These are phyloP conservation scores for Vachellia pachyceras DNA, from an alignment of 306 rosid genomes.

Conservation along the genomic window DNA sequence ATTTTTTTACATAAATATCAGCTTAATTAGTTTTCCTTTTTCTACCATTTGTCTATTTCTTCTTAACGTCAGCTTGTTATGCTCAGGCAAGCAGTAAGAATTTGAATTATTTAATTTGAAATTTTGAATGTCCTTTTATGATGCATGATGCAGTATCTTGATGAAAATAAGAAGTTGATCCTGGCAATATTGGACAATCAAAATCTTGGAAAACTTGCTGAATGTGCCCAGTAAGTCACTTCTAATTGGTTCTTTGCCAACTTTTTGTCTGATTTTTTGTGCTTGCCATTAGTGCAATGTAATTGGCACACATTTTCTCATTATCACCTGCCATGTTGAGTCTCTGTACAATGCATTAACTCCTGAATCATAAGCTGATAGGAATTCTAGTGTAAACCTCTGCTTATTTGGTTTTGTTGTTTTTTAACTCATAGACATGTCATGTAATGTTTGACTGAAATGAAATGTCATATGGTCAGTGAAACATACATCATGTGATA, in stretches of 20 bases:
- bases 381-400: background rate
- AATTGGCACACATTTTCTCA: background rate
- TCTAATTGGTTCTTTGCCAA: slow-evolving; percentile 14
- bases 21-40: background rate
- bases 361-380: background rate
- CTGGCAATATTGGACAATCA: slow-evolving; percentile 97
- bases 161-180: slow-evolving; percentile 96
- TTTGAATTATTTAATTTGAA: slow-evolving; percentile 31
- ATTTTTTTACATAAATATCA: background rate
- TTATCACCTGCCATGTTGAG: background rate
- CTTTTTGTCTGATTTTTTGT: slow-evolving; percentile 7
- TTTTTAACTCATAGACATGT: background rate
- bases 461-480: background rate
- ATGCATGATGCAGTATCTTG: slow-evolving; percentile 76
- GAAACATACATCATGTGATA: background rate
- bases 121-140: slow-evolving; percentile 32
- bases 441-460: slow-evolving; percentile 6
- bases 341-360: background rate
- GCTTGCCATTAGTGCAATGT: background rate
- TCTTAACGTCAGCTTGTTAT: background rate
- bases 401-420: background rate
- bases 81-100: background rate
- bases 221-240: slow-evolving; percentile 93
- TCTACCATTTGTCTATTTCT: slow-evolving; percentile 8
- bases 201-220: slow-evolving; percentile 95